Percentiles rank a stretch among this genome's conserved stretches.
Conservation (phyloP, 192 early-diverging fungal species). For the Coemansia sp. region DNA sequence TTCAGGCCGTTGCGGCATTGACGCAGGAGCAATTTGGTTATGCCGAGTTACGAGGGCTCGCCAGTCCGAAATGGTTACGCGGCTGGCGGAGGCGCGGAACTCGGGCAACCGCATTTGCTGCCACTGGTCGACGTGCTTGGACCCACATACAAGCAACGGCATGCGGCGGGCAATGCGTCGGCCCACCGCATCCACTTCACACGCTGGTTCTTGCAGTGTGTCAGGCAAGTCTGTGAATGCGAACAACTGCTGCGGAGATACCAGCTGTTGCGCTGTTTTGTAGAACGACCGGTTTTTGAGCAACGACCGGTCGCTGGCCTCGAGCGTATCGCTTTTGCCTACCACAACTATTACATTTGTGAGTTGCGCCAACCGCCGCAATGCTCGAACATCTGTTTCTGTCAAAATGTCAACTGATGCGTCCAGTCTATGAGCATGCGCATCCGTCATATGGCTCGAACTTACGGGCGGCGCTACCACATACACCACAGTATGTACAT, state of each 20-base stretch:
- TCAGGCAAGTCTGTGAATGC: slow-evolving; percentile 29
- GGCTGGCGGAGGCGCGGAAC: slow-evolving; percentile 27
- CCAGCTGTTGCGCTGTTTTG: slow-evolving; percentile 6
- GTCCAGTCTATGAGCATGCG: slow-evolving; percentile 29
- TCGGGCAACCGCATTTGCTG: slow-evolving; percentile 45
- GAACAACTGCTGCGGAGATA: slow-evolving; percentile 29
- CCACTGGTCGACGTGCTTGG: slow-evolving; percentile 45
- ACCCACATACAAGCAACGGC: slow-evolving; percentile 40
- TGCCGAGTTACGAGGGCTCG: slow-evolving; percentile 22
- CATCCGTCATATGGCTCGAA: slow-evolving; percentile 29
- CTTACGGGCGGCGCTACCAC: slow-evolving; percentile 45
- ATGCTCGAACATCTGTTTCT: slow-evolving; percentile 23
- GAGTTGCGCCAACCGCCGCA: slow-evolving; percentile 26
- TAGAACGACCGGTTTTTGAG: slow-evolving; percentile 31
- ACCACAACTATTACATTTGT: slow-evolving; percentile 41
- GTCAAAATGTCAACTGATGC: slow-evolving; percentile 28
- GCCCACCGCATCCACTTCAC: background rate
- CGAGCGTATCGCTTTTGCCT: slow-evolving; percentile 51
- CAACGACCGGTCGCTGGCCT: slow-evolving; percentile 24
- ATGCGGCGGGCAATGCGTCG: slow-evolving; percentile 5
- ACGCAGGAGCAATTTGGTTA: slow-evolving; percentile 29
- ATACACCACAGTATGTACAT: slow-evolving; percentile 40
- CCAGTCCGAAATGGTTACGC: slow-evolving; percentile 35
- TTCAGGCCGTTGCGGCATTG: slow-evolving; percentile 19
- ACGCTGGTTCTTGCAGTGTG: slow-evolving; percentile 24